Evolutionary conservation across 2,329 filamentous ascomycete species (phyloP).

Genomic region (Clonostachys byssicola): DNA sequence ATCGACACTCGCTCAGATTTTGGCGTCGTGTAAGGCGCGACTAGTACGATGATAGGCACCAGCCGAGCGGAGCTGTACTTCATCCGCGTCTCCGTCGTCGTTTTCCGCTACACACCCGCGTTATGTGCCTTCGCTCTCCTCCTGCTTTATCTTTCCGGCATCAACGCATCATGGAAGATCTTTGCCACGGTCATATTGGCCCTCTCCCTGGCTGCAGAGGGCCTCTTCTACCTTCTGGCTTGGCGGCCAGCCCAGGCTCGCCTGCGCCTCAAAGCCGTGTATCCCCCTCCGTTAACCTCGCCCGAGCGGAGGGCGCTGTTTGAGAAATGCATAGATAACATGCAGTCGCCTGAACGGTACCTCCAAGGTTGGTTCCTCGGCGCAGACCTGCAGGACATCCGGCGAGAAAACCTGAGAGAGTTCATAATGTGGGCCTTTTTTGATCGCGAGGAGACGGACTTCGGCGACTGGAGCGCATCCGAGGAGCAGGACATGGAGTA

Average conservation of each 20-base stretch:
- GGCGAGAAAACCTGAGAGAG: slow-evolving; percentile 63
- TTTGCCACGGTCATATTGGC: no score
- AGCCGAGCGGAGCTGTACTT: slow-evolving; percentile 7
- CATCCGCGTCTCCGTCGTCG: slow-evolving; percentile 37
- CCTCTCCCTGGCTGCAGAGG: slow-evolving; percentile 17
- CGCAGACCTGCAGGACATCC: slow-evolving; percentile 52
- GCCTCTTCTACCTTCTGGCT: slow-evolving; percentile 32
- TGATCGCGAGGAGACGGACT: slow-evolving; percentile 22
- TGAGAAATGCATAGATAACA: slow-evolving; percentile 46
- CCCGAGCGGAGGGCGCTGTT: slow-evolving; percentile 52
- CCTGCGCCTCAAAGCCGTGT: slow-evolving; percentile 28
- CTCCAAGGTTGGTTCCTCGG: slow-evolving; percentile 64
- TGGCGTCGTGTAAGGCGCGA: no score
- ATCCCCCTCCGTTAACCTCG: slow-evolving; percentile 34
- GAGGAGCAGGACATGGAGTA: slow-evolving; percentile 34
- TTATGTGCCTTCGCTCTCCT: slow-evolving; percentile 24
- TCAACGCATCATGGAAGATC: no score
- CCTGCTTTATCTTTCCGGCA: no score
- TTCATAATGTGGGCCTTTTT: slow-evolving; percentile 68
- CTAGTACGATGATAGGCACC: no score
- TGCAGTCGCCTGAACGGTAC: slow-evolving; percentile 52
- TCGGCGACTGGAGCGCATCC: slow-evolving; percentile 13
- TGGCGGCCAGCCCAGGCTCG: slow-evolving; percentile 35
- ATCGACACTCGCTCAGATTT: no score
- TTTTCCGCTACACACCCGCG: slow-evolving; percentile 31